phyloP scores from a whole-genome alignment of 2,329 filamentous ascomycete species.

The Akanthomyces lecanii region DNA sequence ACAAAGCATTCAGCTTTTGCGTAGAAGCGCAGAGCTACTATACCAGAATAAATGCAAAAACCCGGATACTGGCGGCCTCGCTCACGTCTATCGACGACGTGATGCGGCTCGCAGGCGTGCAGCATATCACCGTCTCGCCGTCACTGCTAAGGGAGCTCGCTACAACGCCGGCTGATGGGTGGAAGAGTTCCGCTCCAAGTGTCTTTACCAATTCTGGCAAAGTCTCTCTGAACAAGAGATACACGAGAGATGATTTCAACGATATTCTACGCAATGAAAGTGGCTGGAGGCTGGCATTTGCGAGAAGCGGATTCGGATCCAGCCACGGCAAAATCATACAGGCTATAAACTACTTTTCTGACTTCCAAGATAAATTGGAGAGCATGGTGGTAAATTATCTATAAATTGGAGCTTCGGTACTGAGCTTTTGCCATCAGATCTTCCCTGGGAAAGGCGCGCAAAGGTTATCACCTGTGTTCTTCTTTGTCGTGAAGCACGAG shows the following conservation, averaged over 20 bases:
- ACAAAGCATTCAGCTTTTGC: constrained; percentile 48
- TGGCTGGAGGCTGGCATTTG: constrained; percentile 49
- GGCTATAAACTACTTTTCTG: constrained; percentile 55
- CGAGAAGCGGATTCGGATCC: constrained; percentile 41
- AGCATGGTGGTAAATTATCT: constrained; percentile 28
- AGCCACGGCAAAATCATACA: constrained; percentile 49
- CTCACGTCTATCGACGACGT: constrained; percentile 55
- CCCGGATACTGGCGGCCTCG: constrained; percentile 53
- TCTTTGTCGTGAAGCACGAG: not conserved
- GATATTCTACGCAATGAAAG: constrained; percentile 36
- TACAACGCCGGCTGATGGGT: constrained; percentile 30
- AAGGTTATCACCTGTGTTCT: not conserved
- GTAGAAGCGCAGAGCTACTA: constrained; percentile 51
- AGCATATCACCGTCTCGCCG: constrained; percentile 57
- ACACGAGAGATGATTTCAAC: constrained; percentile 18
- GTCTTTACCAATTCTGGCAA: not conserved
- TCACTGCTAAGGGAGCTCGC: constrained; percentile 45
- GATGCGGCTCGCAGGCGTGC: constrained; percentile 52
- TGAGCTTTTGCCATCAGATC: too few relatives aligned
- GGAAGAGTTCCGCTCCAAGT: constrained; percentile 22
- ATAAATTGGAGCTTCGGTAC: not conserved
- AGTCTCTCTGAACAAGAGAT: too few relatives aligned
- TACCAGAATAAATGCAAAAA: constrained; percentile 35
- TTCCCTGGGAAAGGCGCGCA: too few relatives aligned
- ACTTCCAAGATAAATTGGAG: constrained; percentile 51